These are phyloP conservation scores for Alternaria atra DNA, from an alignment of 2,329 filamentous ascomycete species.

Conservation along the genomic window DNA sequence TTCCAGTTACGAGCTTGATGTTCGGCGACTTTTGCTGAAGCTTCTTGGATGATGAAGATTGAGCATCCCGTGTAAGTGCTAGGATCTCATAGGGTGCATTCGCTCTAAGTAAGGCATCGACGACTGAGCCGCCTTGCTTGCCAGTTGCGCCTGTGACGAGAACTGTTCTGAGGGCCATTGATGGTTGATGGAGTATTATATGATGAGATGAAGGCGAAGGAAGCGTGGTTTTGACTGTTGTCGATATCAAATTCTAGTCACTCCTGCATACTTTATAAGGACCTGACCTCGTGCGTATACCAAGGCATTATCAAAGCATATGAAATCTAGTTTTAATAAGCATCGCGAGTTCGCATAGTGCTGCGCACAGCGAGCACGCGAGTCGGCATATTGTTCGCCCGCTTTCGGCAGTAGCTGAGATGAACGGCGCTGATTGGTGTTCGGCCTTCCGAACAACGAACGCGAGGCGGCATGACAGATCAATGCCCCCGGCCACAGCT, in stretches of 20 bases:
- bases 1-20: slow-evolving; percentile 64
- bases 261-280: neutral
- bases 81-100: slow-evolving; percentile 59
- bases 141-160: slow-evolving; percentile 57
- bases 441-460: slow-evolving; percentile 1
- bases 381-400: slow-evolving; percentile 3
- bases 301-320: neutral
- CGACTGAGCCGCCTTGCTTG: slow-evolving; percentile 56
- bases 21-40: slow-evolving; percentile 56
- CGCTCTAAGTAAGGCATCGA: slow-evolving; percentile 51
- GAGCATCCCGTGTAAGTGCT: slow-evolving; percentile 64
- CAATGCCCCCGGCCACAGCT: neutral
- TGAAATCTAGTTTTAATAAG: neutral
- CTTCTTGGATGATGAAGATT: slow-evolving; percentile 59
- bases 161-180: slow-evolving; percentile 28
- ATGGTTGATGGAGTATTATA: neutral
- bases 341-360: neutral
- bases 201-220: neutral
- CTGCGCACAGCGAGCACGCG: slow-evolving; percentile 1
- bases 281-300: neutral
- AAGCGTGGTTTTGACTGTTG: neutral
- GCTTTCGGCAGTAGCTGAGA: neutral
- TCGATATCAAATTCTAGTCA: neutral
- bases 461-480: slow-evolving; percentile 3
- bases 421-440: slow-evolving; percentile 3